Percentiles rank a stretch among this genome's conserved stretches.
Conservation (phyloP, 331 rosid species). For the Stylosanthes scabra region DNA sequence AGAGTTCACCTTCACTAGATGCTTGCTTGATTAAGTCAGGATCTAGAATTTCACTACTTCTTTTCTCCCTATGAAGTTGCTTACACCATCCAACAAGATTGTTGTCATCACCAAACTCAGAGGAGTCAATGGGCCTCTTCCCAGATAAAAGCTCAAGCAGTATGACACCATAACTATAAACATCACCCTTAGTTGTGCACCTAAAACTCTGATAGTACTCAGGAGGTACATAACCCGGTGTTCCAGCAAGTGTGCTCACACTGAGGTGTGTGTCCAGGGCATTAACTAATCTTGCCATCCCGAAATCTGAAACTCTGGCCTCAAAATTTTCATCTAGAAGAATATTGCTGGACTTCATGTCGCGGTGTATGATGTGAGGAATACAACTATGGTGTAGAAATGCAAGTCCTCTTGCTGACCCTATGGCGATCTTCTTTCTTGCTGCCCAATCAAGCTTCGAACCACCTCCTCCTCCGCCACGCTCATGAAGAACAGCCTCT, state of each 20-base stretch:
- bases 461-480: slow-evolving; percentile 45
- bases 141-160: slow-evolving; percentile 80
- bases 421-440: slow-evolving; percentile 74
- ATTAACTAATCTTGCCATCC: slow-evolving; percentile 83
- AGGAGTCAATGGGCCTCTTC: slow-evolving; percentile 65
- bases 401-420: slow-evolving; percentile 85
- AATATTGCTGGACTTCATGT: slow-evolving; percentile 87
- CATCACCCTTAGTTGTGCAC: slow-evolving; percentile 86
- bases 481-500: slow-evolving; percentile 78
- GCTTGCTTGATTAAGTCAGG: slow-evolving; percentile 49
- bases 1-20: slow-evolving; percentile 57
- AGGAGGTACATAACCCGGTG: slow-evolving; percentile 89
- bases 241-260: slow-evolving; percentile 83
- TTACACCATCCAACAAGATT: slow-evolving; percentile 88
- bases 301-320: slow-evolving; percentile 84
- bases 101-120: slow-evolving; percentile 77
- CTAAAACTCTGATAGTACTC: slow-evolving; percentile 87
- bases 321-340: slow-evolving; percentile 81
- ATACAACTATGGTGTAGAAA: slow-evolving; percentile 87
- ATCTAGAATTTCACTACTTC: slow-evolving; percentile 64
- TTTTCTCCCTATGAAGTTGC: slow-evolving; percentile 67
- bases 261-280: slow-evolving; percentile 82
- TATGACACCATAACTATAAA: slow-evolving; percentile 81
- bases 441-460: slow-evolving; percentile 75
- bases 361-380: slow-evolving; percentile 85